phyloP scores from a whole-genome alignment of 306 rosid genomes.

The Prunus mira region DNA sequence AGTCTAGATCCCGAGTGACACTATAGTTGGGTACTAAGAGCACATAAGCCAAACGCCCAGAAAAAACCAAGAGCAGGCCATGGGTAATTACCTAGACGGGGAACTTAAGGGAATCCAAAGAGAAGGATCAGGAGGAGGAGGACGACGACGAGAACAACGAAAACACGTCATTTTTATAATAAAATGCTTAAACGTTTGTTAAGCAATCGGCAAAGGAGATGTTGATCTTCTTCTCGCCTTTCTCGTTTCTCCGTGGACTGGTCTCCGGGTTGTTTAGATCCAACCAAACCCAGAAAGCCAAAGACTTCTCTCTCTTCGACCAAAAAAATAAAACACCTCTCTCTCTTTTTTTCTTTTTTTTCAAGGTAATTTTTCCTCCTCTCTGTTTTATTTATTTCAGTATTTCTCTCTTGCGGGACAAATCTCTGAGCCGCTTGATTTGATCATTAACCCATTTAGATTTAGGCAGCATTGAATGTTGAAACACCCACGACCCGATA shows the following conservation, averaged over 20 bases:
- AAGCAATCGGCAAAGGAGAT: background rate
- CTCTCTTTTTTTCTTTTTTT: background rate
- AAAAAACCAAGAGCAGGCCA: background rate
- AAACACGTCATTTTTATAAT: background rate
- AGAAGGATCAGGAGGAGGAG: background rate
- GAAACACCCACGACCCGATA: no score
- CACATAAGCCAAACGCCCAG: slow-evolving; percentile 8
- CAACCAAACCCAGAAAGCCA: slow-evolving; percentile 3
- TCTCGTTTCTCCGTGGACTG: background rate
- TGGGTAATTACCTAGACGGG: background rate
- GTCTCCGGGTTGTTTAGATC: slow-evolving; percentile 11
- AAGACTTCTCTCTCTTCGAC: background rate
- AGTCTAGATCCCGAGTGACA: slow-evolving; percentile 18
- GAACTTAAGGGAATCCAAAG: background rate
- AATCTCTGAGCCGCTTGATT: no score
- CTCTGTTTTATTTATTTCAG: no score
- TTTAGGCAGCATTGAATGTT: no score
- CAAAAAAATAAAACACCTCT: no score
- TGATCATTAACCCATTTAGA: no score
- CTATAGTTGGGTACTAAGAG: background rate
- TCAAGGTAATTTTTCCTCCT: no score
- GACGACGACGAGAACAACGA: background rate
- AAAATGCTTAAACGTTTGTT: background rate
- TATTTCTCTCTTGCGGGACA: no score
- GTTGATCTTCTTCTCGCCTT: background rate